A percentile compares a stretch with the other conserved stretches of the same genome.
phyloP scores from a whole-genome alignment of 768 basidiomycete genomes.

The Mycena galericulata region DNA sequence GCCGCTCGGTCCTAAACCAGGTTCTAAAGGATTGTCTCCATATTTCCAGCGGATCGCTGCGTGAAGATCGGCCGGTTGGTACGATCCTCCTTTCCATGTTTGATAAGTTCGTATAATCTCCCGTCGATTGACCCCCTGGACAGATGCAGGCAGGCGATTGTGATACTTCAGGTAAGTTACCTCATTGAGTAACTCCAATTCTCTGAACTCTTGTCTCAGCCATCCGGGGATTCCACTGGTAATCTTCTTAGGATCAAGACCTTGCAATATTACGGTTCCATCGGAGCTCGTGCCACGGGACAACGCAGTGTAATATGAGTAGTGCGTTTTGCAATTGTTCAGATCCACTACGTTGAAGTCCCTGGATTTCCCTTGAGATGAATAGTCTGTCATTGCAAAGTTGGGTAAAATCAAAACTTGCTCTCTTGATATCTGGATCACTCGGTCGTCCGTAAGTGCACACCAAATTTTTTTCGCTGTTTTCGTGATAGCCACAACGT shows the following conservation, averaged over 20 bases:
- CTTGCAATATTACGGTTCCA: conserved; percentile 43
- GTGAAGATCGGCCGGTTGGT: not conserved
- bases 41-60: not conserved
- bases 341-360: conserved; percentile 42
- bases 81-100: conserved; percentile 34
- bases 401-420: conserved; percentile 44
- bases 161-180: conserved; percentile 43
- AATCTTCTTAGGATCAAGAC: conserved; percentile 40
- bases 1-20: too few species aligned
- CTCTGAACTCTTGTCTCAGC: conserved; percentile 48
- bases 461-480: conserved; percentile 15
- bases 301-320: conserved; percentile 46
- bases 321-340: conserved; percentile 37
- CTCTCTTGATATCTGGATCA: conserved; percentile 30
- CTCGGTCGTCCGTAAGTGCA: conserved; percentile 31
- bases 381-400: conserved; percentile 51
- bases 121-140: conserved; percentile 32
- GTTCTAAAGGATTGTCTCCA: not conserved
- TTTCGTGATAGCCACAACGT: conserved; percentile 44
- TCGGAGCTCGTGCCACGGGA: conserved; percentile 39
- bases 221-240: conserved; percentile 40
- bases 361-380: conserved; percentile 48
- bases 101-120: conserved; percentile 40
- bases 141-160: conserved; percentile 25
- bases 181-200: conserved; percentile 50